Conservation (phyloP, 495 filamentous ascomycete genomes). For the Hyaloscypha hepaticicola region DNA sequence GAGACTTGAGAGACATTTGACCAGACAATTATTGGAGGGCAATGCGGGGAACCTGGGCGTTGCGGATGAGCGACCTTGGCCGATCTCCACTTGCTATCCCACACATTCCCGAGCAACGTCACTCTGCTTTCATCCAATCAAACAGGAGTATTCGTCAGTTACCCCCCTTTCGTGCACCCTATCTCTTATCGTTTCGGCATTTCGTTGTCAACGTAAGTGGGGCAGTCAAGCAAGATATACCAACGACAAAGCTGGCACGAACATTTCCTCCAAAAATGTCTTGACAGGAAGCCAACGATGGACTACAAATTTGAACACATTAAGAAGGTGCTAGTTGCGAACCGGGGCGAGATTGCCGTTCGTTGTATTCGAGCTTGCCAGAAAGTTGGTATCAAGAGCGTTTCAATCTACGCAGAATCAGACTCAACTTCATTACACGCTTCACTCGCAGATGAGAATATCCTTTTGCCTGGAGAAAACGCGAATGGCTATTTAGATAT, state of each 20-base stretch:
- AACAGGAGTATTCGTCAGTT: neutral
- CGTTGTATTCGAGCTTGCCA: constrained; percentile 44
- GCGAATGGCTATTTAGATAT: constrained; percentile 48
- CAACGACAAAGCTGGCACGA: neutral
- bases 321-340: constrained; percentile 38
- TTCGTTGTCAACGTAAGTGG: neutral
- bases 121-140: neutral
- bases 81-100: neutral
- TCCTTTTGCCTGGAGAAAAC: constrained; percentile 47
- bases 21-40: neutral
- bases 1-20: no score
- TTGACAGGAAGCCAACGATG: no score
- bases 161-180: neutral
- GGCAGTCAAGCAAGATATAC: neutral
- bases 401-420: constrained; percentile 55
- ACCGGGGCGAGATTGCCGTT: constrained; percentile 60
- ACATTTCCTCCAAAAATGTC: no score
- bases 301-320: constrained; percentile 20
- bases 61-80: neutral
- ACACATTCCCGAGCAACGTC: neutral
- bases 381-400: constrained; percentile 44
- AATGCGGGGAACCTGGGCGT: neutral
- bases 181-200: neutral
- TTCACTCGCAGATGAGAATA: constrained; percentile 48
- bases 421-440: constrained; percentile 58